Percentiles rank a stretch among this genome's conserved stretches.
Conservation (phyloP, 495 filamentous ascomycete species). For the Clohesyomyces aquaticus region DNA sequence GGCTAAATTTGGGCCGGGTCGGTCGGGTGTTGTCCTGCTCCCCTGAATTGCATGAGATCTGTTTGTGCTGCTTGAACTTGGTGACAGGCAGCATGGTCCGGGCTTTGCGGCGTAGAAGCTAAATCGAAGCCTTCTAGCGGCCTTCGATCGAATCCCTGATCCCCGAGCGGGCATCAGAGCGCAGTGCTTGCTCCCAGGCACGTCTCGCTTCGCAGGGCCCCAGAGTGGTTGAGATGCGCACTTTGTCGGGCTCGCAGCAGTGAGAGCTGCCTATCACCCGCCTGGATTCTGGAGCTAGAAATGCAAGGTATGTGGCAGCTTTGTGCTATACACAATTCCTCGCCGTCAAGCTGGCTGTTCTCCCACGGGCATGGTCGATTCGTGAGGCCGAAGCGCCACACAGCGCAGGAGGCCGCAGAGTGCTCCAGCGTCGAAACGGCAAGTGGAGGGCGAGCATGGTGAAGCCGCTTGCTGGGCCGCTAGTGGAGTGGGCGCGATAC, state of each 20-base stretch:
- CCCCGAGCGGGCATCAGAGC: neutral
- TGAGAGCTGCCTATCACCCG: neutral
- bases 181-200: no score
- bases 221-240: neutral
- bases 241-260: neutral
- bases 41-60: no score
- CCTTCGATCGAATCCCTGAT: slow-evolving; percentile 33
- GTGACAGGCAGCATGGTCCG: no score
- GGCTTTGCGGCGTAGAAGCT: slow-evolving; percentile 29
- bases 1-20: slow-evolving; percentile 33
- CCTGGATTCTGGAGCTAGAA: neutral
- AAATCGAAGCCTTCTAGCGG: slow-evolving; percentile 32
- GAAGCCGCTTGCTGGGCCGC: slow-evolving; percentile 5
- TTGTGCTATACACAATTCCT: no score
- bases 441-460: slow-evolving; percentile 7
- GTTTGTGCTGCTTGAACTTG: no score
- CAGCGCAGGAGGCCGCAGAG: slow-evolving; percentile 25
- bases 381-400: slow-evolving; percentile 25
- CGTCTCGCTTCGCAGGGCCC: slow-evolving; percentile 14
- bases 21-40: slow-evolving; percentile 7
- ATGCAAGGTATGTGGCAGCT: no score
- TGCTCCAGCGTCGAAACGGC: slow-evolving; percentile 14
- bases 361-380: no score
- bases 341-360: no score
- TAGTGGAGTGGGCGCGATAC: slow-evolving; percentile 16